Evolutionary conservation across 116 monocot genomes (phyloP).

Genomic region (Dioscorea cayenensis): DNA sequence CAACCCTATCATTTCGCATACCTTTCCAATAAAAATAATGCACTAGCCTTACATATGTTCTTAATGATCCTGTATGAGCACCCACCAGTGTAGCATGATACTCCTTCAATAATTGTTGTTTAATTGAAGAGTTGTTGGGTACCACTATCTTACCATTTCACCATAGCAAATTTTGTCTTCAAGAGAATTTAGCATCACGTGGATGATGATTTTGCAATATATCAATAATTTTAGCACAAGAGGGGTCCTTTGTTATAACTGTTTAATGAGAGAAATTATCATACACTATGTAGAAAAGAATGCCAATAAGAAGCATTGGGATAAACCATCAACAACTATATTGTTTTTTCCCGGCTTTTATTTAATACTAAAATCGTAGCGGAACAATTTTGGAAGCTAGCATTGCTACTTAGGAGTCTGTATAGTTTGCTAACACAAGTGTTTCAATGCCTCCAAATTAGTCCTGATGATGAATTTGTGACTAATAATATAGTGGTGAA

Average conservation of each 20-base stretch:
- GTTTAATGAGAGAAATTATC: too few relatives aligned
- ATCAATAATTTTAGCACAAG: too few relatives aligned
- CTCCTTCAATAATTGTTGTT: background rate
- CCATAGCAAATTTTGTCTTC: too few relatives aligned
- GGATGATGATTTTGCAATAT: too few relatives aligned
- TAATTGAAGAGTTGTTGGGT: too few relatives aligned
- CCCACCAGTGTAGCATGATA: background rate
- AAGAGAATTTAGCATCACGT: too few relatives aligned
- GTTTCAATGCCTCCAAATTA: background rate
- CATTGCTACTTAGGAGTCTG: background rate
- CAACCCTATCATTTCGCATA: background rate
- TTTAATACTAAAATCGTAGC: constrained; percentile 7
- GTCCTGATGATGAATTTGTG: background rate
- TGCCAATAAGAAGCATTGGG: background rate
- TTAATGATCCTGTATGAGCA: background rate
- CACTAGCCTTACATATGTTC: too few relatives aligned
- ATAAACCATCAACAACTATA: background rate
- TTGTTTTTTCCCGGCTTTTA: background rate
- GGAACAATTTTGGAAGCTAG: background rate
- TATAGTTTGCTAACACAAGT: background rate
- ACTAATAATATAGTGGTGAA: background rate
- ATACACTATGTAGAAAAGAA: too few relatives aligned
- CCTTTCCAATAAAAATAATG: background rate
- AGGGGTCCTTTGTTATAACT: too few relatives aligned
- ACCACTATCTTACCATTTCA: too few relatives aligned